Percentiles rank a stretch among this genome's conserved stretches.
Conservation (phyloP, 1,139 yeast genomes). For the Taiozyma sp. region DNA sequence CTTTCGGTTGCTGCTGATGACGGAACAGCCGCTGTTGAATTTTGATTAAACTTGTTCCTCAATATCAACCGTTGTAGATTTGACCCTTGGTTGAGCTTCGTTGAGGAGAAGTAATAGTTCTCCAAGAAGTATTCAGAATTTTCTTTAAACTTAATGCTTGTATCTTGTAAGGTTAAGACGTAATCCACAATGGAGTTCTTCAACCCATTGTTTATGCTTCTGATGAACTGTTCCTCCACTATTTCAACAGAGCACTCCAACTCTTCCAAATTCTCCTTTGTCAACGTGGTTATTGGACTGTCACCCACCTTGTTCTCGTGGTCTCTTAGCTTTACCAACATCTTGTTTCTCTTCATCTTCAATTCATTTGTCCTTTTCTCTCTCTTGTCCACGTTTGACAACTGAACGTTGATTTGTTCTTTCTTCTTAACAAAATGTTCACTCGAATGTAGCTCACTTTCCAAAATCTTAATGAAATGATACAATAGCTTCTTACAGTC, state of each 20-base stretch:
- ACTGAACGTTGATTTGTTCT: conserved; percentile 37
- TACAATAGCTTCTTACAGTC: conserved; percentile 37
- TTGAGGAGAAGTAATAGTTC: conserved; percentile 10
- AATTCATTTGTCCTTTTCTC: conserved; percentile 43
- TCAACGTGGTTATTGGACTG: conserved; percentile 35
- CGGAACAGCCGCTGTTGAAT: not conserved
- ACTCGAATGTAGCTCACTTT: conserved; percentile 32
- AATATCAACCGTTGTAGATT: conserved; percentile 21
- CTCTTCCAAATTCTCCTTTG: conserved; percentile 48
- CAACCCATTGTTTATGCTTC: conserved; percentile 42
- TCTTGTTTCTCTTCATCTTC: conserved; percentile 30
- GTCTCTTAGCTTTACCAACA: conserved; percentile 34
- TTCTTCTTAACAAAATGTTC: conserved; percentile 35
- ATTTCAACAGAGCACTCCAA: conserved; percentile 43
- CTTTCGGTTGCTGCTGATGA: conserved; percentile 1
- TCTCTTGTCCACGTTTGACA: conserved; percentile 44
- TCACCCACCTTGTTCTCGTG: conserved; percentile 44
- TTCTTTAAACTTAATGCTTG: conserved; percentile 29
- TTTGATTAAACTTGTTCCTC: conserved; percentile 16
- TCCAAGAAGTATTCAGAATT: conserved; percentile 33
- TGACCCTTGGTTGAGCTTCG: conserved; percentile 6
- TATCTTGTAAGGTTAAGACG: conserved; percentile 32
- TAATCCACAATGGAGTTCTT: conserved; percentile 43
- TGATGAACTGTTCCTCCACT: conserved; percentile 44
- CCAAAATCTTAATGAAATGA: conserved; percentile 36